Evolutionary conservation across 2,329 filamentous ascomycete species (phyloP).

Genomic region (Pseudogymnoascus sp.): DNA sequence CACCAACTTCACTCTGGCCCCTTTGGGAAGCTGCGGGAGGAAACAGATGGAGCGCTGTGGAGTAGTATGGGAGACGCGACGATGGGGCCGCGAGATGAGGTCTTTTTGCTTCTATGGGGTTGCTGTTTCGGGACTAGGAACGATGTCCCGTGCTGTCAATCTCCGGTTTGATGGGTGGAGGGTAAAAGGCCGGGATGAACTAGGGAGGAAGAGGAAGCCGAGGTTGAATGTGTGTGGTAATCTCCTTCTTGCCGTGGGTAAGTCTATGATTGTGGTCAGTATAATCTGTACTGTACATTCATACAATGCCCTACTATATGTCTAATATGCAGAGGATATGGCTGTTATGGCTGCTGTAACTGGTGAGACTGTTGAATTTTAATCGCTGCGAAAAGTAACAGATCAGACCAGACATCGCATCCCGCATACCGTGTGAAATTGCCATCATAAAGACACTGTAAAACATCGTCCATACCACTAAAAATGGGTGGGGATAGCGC

Average conservation of each 20-base stretch:
- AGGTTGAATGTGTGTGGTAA: not conserved
- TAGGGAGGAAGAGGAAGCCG: not conserved
- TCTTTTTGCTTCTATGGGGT: not conserved
- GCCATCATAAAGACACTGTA: not conserved
- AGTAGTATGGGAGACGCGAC: not conserved
- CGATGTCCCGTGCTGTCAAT: not conserved
- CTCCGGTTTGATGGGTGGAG: not conserved
- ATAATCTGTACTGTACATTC: not conserved
- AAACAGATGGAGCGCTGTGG: not conserved
- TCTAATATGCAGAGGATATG: not conserved
- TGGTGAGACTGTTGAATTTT: not conserved
- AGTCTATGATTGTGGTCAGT: not conserved
- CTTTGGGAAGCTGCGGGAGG: not conserved
- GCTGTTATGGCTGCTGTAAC: not conserved
- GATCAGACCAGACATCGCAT: not conserved
- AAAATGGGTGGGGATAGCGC: not conserved
- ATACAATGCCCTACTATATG: not conserved
- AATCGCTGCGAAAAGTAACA: not conserved
- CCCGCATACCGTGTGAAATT: not conserved
- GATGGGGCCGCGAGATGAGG: not conserved
- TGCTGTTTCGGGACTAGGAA: not conserved
- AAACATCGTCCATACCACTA: not conserved
- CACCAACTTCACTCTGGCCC: not conserved
- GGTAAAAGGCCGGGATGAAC: not conserved
- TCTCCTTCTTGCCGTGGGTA: not conserved